A percentile compares a stretch with the other conserved stretches of the same genome.
phyloP scores from a whole-genome alignment of 2,329 filamentous ascomycete genomes.

The Verruconis gallopava region DNA sequence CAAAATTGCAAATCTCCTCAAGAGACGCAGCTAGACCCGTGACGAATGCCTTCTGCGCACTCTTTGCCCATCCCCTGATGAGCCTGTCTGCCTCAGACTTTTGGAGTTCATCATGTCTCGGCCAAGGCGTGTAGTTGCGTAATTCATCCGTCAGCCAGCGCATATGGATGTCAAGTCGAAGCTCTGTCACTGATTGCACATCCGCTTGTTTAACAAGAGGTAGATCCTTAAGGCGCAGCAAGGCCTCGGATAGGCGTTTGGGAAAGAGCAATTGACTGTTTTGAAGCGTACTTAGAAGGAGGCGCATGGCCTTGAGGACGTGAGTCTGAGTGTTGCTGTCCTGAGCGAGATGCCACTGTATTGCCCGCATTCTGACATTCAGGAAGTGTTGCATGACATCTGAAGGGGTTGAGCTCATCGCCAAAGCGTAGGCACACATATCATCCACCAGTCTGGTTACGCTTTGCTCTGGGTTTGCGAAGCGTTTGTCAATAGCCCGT shows the following conservation, averaged over 20 bases:
- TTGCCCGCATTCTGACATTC: constrained; percentile 54
- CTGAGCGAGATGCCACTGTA: constrained; percentile 43
- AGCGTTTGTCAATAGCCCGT: constrained; percentile 45
- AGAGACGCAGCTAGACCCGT: constrained; percentile 50
- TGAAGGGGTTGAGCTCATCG: constrained; percentile 63
- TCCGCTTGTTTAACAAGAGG: constrained; percentile 60
- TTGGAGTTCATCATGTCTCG: constrained; percentile 59
- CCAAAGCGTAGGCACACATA: constrained; percentile 69
- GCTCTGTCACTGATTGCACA: constrained; percentile 51
- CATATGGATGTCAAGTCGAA: constrained; percentile 65
- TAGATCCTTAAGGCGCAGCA: constrained; percentile 54
- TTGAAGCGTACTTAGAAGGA: constrained; percentile 66
- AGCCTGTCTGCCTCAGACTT: constrained; percentile 28
- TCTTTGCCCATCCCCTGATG: constrained; percentile 27
- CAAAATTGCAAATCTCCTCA: constrained; percentile 49
- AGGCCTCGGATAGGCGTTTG: constrained; percentile 53
- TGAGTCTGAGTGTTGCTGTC: constrained; percentile 32
- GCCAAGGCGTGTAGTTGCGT: constrained; percentile 73
- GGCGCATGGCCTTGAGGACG: constrained; percentile 51
- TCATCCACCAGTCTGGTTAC: constrained; percentile 49
- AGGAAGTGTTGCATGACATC: constrained; percentile 73
- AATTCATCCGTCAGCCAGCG: constrained; percentile 76
- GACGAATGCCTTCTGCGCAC: constrained; percentile 30
- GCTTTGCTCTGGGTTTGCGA: constrained; percentile 24
- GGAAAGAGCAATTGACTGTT: constrained; percentile 69